Evolutionary conservation across 1,284 basidiomycete species (phyloP).

Genomic region (Rhodotorula sp.): DNA sequence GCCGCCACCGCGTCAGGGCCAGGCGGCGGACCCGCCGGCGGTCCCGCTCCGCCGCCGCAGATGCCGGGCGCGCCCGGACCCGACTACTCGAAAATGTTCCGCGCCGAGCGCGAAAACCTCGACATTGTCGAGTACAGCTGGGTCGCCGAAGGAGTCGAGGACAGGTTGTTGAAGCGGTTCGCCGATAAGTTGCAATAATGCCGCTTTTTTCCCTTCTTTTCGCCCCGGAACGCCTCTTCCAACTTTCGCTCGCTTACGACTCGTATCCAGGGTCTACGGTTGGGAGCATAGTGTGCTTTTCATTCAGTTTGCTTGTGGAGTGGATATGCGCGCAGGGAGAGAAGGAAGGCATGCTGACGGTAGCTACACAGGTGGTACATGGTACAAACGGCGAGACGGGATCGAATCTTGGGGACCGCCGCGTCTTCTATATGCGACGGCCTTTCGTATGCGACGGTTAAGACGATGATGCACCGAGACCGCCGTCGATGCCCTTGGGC

Average conservation of each 20-base stretch:
- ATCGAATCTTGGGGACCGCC: no score
- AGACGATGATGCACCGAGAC: constrained; percentile 1
- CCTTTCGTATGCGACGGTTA: no score
- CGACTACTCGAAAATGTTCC: constrained; percentile 87
- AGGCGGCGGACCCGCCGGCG: neutral
- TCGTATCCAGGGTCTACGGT: no score
- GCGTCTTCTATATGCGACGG: no score
- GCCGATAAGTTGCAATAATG: neutral
- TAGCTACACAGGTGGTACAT: no score
- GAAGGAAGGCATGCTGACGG: no score
- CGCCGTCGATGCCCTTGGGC: constrained; percentile 28
- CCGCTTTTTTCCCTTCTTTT: neutral
- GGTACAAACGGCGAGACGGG: no score
- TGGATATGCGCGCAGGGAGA: no score
- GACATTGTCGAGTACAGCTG: constrained; percentile 58
- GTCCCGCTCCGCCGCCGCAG: constrained; percentile 10
- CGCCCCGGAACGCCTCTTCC: neutral
- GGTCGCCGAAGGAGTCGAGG: constrained; percentile 40
- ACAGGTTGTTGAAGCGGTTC: constrained; percentile 32
- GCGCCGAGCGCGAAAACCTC: constrained; percentile 88
- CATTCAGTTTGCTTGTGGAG: no score
- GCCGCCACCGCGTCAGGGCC: constrained; percentile 4
- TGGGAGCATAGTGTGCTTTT: no score
- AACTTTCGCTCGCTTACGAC: no score
- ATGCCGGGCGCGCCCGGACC: constrained; percentile 55